Percentiles rank a stretch among this genome's conserved stretches.
These are phyloP conservation scores for Erodium trifolium DNA, from an alignment of 441 rosid species.

Conservation along the genomic window DNA sequence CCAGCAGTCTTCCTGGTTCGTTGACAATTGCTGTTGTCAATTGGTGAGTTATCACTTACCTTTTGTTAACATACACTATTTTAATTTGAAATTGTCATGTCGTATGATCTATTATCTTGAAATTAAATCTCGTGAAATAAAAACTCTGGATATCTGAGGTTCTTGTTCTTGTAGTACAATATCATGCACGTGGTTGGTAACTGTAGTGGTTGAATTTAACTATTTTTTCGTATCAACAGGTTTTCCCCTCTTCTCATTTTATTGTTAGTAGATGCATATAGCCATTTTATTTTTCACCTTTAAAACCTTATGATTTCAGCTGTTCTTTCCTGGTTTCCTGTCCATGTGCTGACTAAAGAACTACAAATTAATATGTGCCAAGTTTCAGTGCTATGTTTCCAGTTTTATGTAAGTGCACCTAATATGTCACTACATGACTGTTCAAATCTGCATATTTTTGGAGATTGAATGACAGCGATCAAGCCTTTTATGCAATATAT, in stretches of 20 bases:
- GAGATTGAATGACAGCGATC: too few species aligned
- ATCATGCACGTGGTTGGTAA: background rate
- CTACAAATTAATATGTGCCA: too few species aligned
- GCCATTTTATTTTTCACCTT: background rate
- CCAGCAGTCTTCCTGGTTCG: conserved; percentile 58
- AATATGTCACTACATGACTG: too few species aligned
- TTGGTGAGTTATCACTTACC: conserved; percentile 62
- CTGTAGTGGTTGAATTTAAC: background rate
- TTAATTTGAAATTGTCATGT: background rate
- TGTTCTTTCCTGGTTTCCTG: too few species aligned
- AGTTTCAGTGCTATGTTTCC: too few species aligned
- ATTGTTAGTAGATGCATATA: background rate
- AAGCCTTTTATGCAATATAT: too few species aligned
- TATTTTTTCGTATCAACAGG: background rate
- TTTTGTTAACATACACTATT: background rate
- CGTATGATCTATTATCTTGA: background rate
- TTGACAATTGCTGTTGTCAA: conserved; percentile 57
- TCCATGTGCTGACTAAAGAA: too few species aligned
- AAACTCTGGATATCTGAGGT: background rate
- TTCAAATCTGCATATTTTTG: too few species aligned
- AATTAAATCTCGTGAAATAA: conserved; percentile 2
- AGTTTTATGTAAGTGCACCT: too few species aligned
- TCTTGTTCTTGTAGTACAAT: background rate
- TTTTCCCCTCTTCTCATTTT: background rate
- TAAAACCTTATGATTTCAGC: too few species aligned